These are phyloP conservation scores for Lachnellula hyalina DNA, from an alignment of 2,329 filamentous ascomycete species.

Conservation along the genomic window DNA sequence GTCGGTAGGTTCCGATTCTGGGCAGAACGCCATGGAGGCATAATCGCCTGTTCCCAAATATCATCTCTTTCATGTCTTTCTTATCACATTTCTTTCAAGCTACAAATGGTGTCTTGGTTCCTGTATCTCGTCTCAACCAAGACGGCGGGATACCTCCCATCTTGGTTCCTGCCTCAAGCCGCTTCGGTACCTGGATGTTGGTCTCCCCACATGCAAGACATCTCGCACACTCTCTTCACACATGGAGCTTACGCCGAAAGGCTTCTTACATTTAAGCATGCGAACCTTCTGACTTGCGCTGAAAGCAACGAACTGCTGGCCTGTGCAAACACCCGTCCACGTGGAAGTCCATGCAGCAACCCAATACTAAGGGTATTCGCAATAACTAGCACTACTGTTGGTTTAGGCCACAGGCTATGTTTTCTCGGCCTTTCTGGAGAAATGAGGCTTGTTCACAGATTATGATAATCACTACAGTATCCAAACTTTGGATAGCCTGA, in stretches of 20 bases:
- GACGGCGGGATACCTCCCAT: background rate
- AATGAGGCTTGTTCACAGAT: too few relatives aligned
- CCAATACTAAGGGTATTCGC: too few relatives aligned
- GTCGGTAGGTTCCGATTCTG: background rate
- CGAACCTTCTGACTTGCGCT: background rate
- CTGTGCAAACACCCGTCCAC: conserved; percentile 6
- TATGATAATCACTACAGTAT: too few relatives aligned
- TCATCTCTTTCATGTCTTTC: background rate
- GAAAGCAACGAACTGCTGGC: conserved; percentile 9
- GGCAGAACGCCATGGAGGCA: background rate
- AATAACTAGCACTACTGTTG: too few relatives aligned
- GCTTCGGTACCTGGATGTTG: background rate
- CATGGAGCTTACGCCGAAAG: background rate
- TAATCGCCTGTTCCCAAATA: background rate
- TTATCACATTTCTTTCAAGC: too few relatives aligned
- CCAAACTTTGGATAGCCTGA: too few relatives aligned
- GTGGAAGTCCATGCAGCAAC: background rate
- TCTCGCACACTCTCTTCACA: conserved; percentile 6
- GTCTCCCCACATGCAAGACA: conserved; percentile 4
- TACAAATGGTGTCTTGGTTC: too few relatives aligned
- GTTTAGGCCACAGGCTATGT: too few relatives aligned
- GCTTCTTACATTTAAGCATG: background rate
- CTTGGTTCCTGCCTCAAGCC: background rate
- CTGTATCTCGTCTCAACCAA: background rate
- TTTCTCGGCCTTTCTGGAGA: too few relatives aligned